Percentiles rank a stretch among this genome's conserved stretches.
These are phyloP conservation scores for Chaetoceros tenuissimus DNA, from an alignment of 108 stramenopile genomes.

Conservation along the genomic window DNA sequence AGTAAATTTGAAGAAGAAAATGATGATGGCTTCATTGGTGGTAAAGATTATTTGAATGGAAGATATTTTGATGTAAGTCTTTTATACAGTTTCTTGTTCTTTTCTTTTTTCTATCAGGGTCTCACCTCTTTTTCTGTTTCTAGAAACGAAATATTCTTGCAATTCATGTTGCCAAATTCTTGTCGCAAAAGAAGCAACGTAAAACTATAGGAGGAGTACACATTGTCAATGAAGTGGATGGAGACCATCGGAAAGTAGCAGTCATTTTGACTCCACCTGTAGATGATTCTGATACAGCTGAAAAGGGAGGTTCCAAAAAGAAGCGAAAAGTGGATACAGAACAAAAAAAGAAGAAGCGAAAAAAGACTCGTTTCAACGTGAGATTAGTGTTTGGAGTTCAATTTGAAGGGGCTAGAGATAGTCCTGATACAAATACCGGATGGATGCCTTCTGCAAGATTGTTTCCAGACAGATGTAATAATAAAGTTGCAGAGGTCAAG, in stretches of 20 bases:
- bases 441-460: slow-evolving; percentile 75
- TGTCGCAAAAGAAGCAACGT: slow-evolving; percentile 43
- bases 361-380: slow-evolving; percentile 44
- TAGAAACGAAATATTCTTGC: slow-evolving; percentile 70
- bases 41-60: slow-evolving; percentile 71
- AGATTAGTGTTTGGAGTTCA: slow-evolving; percentile 66
- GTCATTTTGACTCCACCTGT: slow-evolving; percentile 41
- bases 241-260: slow-evolving; percentile 35
- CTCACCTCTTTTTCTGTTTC: slow-evolving; percentile 3
- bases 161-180: slow-evolving; percentile 39
- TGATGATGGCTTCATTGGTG: slow-evolving; percentile 20
- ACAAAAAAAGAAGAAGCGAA: slow-evolving; percentile 9
- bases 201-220: slow-evolving; percentile 33
- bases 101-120: neutral
- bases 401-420: slow-evolving; percentile 6
- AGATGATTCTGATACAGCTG: neutral
- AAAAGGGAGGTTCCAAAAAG: slow-evolving; percentile 3
- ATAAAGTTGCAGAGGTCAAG: slow-evolving; percentile 8
- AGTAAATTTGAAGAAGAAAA: slow-evolving; percentile 11
- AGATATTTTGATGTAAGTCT: slow-evolving; percentile 74
- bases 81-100: neutral
- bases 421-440: slow-evolving; percentile 9
- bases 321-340: slow-evolving; percentile 15
- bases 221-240: slow-evolving; percentile 19
- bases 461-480: slow-evolving; percentile 72